These are phyloP conservation scores for rapeseed (Brassica napus) DNA, from an alignment of 345 rosid genomes.

Conservation along the genomic window DNA sequence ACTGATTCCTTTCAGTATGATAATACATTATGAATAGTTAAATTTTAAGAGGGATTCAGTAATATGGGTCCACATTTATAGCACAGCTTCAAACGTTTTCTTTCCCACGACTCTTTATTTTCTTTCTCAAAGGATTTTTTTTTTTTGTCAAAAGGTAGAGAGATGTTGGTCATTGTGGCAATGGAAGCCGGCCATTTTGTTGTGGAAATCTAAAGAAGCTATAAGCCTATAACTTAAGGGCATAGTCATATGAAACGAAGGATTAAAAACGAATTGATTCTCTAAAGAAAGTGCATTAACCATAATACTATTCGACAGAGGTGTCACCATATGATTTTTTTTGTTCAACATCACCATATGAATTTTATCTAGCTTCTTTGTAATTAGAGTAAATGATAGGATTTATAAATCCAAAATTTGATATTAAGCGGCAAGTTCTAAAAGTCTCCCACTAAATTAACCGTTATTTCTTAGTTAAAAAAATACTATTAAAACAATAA, in stretches of 20 bases:
- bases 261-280: background rate
- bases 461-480: background rate
- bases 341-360: background rate
- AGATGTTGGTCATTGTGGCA: conserved; percentile 10
- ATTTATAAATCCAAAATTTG: background rate
- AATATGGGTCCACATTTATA: conserved; percentile 23
- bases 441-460: background rate
- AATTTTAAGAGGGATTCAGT: background rate
- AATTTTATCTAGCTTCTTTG: background rate
- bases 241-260: background rate
- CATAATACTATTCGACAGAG: background rate
- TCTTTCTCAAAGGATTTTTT: conserved; percentile 18
- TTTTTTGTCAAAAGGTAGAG: conserved; percentile 31
- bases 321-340: conserved; percentile 19
- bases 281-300: background rate
- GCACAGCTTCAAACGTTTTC: conserved; percentile 9
- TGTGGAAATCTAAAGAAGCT: conserved; percentile 7
- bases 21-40: background rate
- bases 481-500: background rate
- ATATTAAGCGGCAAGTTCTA: background rate
- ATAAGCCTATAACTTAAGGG: no score
- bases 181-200: conserved; percentile 18
- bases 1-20: background rate
- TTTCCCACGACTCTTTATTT: conserved; percentile 24
- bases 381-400: background rate